Base-by-base conservation (phyloP, 768 basidiomycete species). In the Pulveroboletus sp. region DNA sequence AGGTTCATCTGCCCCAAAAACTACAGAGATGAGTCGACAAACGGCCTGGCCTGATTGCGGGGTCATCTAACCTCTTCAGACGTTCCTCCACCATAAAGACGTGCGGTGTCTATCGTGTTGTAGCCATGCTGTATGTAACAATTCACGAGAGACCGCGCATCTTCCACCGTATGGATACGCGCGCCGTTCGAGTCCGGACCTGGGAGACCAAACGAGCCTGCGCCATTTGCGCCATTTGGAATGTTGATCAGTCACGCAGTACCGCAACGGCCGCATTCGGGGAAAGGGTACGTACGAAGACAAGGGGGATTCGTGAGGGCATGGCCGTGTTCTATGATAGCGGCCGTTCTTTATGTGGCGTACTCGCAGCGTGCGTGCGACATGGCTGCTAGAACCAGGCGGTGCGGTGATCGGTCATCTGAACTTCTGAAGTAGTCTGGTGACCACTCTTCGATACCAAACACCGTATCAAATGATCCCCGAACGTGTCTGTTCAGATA, bases 131-230 rank as follows among this genome's bases (percentile, higher is more conserved):
- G 12, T 3, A 56, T 43, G 32, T 57, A 51, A n/a, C 29, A 41
- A 40, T 48, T 50, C 31, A 60, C 45, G 38, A 55, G 32, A 16
- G 37, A 31, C 47, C 55, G 53, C 6, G 57, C 56, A 5, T 45
- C 52, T 33, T 52, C 46, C 20, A 55, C 44, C 8, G 50, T 58
- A 33, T 49, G 53, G 17, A 59, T 55, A n/a, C 49, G 55, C 11
- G 63, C 52, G 19, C 60, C 60, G 37, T 51, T 61, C n/a, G 55
- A 56, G 16, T 44, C 10, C 17, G 48, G 51, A 19, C 56, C 65
- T 27, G 43, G 45, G 16, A 46, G 9, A 6, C 62, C 64, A n/a
- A 66, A 53, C 1, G 40, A 21, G 12, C 53, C 63, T 8, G 64
- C 36, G 11, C 58, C 59, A 61, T 69, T 27, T 13, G 13, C 17